A percentile compares a stretch with the other conserved stretches of the same genome.
These are phyloP conservation scores for Trebouxia sp. DNA, from an alignment of 139 green algal genomes.

Conservation along the genomic window DNA sequence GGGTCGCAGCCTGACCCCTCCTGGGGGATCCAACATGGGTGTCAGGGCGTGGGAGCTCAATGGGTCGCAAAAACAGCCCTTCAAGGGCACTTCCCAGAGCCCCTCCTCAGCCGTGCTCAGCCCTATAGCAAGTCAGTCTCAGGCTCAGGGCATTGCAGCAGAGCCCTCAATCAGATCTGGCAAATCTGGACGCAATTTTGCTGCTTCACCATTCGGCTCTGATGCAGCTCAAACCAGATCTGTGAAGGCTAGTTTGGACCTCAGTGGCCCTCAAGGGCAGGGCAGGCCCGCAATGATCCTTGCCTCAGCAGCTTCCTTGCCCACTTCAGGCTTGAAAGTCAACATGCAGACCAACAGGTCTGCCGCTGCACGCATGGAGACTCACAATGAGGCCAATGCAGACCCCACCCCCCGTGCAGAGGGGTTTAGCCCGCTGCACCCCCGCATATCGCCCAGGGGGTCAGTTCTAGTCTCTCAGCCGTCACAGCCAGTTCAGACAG, in stretches of 20 bases:
- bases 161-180: background rate
- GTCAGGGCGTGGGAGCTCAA: background rate
- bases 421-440: too few species aligned
- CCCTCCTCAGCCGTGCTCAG: background rate
- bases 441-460: background rate
- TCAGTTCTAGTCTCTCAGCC: background rate
- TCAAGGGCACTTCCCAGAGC: slow-evolving; percentile 5
- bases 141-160: background rate
- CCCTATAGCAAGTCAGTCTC: background rate
- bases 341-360: background rate
- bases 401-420: too few species aligned
- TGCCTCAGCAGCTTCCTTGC: slow-evolving; percentile 1
- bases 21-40: background rate
- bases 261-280: background rate
- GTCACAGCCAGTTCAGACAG: background rate
- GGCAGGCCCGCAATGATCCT: background rate
- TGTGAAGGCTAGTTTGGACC: background rate
- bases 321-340: slow-evolving; percentile 6
- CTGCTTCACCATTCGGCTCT: background rate
- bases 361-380: background rate
- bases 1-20: too few species aligned
- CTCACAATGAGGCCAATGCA: too few species aligned
- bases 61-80: background rate
- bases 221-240: background rate
- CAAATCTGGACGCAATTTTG: background rate